Base-by-base conservation (phyloP, 1,284 basidiomycete genomes). In the Gymnopus androsaceus region DNA sequence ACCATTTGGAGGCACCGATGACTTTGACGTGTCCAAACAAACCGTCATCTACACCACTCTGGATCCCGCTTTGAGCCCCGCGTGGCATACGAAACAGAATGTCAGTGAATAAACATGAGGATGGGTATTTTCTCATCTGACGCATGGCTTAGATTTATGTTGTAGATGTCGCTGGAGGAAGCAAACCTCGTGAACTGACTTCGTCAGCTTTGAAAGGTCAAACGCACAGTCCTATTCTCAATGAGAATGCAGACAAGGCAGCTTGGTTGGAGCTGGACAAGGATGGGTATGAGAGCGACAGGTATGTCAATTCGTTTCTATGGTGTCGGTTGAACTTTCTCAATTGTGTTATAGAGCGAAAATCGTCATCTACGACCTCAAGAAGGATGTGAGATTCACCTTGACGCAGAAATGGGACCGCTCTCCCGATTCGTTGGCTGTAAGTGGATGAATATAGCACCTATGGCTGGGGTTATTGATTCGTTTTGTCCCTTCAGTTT, bases 201-300 rank as follows among this genome's bases (percentile, higher is more conserved):
- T 84, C 86, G 14, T 91, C 92, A 5, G 78, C 80, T 37, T 92
- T n/a, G n/a, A n/a, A 95, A 69, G 94, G 92, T 27, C 94, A 94
- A 2, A 88, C 85, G 4, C 84, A 83, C 63, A 78, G 72, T 33
- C 86, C 92, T 0, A 79, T 82, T 2, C 86, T 95, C 67, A 90
- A 78, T 61, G 72, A 75, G 2, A 73, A 83, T 36, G 90, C 87
- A 0, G 80, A 79, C 53, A 90, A 89, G 70, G 82, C 85, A 1
- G 92, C 90, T 0, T 97, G 94, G 94, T 73, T 92, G 37, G 88
- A 97, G 70, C 81, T 94, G 61, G 85, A 87, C 46, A 69, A 89
- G 66, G 93, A 97, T 66, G 94, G 94, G 1, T 90, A 95, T 65
- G 94, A 97, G 71, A 81, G 88, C 50, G 90, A 91, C 67, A 81